These are phyloP conservation scores for Fusarium burgessii DNA, from an alignment of 2,329 filamentous ascomycete species.

Conservation along the genomic window DNA sequence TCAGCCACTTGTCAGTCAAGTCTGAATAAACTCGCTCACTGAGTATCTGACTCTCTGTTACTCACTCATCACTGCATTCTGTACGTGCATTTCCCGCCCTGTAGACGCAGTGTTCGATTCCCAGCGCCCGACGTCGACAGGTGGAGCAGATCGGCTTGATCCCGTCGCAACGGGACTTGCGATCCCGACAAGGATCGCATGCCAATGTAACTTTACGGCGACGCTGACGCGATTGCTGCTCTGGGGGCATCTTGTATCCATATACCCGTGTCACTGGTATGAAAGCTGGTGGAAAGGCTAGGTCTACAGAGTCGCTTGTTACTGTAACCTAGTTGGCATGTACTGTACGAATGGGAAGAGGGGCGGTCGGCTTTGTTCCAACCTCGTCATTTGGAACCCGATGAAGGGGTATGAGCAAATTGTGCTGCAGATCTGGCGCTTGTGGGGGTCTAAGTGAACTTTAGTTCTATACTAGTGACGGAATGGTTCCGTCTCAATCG, in stretches of 20 bases:
- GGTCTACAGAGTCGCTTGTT: background rate
- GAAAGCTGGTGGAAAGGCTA: background rate
- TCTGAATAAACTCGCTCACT: too few relatives aligned
- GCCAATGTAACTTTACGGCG: slow-evolving; percentile 1
- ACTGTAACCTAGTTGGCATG: background rate
- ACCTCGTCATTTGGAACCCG: background rate
- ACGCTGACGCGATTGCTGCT: background rate
- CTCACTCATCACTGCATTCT: background rate
- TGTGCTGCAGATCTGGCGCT: background rate
- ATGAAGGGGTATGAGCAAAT: background rate
- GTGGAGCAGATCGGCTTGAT: slow-evolving; percentile 8
- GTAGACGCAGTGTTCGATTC: slow-evolving; percentile 2
- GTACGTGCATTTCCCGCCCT: background rate
- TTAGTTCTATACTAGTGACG: background rate
- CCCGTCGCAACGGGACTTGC: slow-evolving; percentile 7
- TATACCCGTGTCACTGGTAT: background rate
- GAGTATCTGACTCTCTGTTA: too few relatives aligned
- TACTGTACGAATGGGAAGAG: background rate
- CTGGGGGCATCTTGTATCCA: background rate
- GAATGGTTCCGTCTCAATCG: background rate
- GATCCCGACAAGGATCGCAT: slow-evolving; percentile 5
- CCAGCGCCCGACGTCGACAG: background rate
- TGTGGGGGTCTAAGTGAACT: background rate
- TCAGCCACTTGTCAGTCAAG: background rate
- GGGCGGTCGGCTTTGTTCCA: background rate